A percentile compares a stretch with the other conserved stretches of the same genome.
phyloP scores from a whole-genome alignment of 352 stramenopile genomes.

The Phytophthora pini region DNA sequence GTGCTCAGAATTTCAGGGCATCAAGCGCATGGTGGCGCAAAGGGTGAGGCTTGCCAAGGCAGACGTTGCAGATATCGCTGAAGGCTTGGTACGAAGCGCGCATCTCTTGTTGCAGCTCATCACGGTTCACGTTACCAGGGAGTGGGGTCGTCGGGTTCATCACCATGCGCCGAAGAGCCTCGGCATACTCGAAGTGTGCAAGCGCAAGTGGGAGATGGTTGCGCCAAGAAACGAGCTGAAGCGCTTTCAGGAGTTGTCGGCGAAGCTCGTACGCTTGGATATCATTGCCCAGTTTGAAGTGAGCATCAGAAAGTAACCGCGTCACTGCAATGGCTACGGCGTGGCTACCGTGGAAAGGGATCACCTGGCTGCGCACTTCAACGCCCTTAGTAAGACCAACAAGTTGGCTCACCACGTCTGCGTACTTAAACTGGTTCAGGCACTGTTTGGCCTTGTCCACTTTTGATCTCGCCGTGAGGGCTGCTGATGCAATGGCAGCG shows the following conservation, averaged over 20 bases:
- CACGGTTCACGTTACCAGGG: conserved; percentile 24
- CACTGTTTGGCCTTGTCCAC: conserved; percentile 38
- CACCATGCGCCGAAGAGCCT: conserved; percentile 40
- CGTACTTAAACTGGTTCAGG: conserved; percentile 40
- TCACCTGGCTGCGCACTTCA: conserved; percentile 26
- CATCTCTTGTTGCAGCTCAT: conserved; percentile 40
- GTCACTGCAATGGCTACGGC: conserved; percentile 36
- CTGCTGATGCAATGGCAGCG: conserved; percentile 18
- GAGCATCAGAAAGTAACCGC: conserved; percentile 42
- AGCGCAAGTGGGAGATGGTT: conserved; percentile 47
- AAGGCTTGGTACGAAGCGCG: conserved; percentile 39
- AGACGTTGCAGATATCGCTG: conserved; percentile 43
- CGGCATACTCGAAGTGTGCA: conserved; percentile 49
- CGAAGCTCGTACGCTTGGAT: conserved; percentile 37
- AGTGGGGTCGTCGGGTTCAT: conserved; percentile 20
- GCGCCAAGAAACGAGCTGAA: conserved; percentile 35
- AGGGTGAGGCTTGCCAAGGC: conserved; percentile 38
- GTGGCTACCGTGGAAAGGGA: conserved; percentile 46
- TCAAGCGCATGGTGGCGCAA: conserved; percentile 35
- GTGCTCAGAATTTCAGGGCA: conserved; percentile 34
- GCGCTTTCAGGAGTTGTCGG: conserved; percentile 28
- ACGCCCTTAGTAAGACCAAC: conserved; percentile 20
- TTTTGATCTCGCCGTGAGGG: conserved; percentile 13
- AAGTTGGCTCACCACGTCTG: conserved; percentile 34
- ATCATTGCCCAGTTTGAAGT: conserved; percentile 49